These are phyloP conservation scores for Neopestalotiopsis rosae DNA, from an alignment of 2,329 filamentous ascomycete genomes.

Conservation along the genomic window DNA sequence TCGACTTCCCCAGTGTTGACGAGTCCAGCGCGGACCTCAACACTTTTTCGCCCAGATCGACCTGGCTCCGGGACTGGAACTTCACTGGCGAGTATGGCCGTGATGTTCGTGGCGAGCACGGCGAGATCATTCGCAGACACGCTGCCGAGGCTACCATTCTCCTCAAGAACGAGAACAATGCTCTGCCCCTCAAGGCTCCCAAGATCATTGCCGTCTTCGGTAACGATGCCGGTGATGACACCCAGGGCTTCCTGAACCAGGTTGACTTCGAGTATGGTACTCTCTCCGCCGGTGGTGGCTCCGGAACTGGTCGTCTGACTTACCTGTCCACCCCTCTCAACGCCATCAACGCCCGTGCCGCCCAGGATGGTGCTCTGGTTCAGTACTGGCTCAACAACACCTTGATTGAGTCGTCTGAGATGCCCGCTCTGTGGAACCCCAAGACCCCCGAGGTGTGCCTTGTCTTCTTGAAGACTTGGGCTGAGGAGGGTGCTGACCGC, in stretches of 20 bases:
- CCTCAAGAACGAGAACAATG: constrained; percentile 71
- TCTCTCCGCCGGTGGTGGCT: constrained; percentile 65
- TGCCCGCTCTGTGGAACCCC: constrained; percentile 52
- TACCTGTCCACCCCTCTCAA: constrained; percentile 61
- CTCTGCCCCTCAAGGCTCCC: constrained; percentile 64
- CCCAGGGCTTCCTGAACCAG: constrained; percentile 69
- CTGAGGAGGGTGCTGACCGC: constrained; percentile 67
- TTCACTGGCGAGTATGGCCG: constrained; percentile 58
- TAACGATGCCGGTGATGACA: constrained; percentile 67
- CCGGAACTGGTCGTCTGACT: constrained; percentile 57
- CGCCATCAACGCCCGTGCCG: constrained; percentile 56
- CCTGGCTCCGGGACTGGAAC: constrained; percentile 47
- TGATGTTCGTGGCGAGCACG: constrained; percentile 58
- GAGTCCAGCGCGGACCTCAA: constrained; percentile 53
- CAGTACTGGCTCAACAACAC: constrained; percentile 52
- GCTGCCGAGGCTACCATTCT: constrained; percentile 51
- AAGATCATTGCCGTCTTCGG: constrained; percentile 62
- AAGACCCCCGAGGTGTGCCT: constrained; percentile 67
- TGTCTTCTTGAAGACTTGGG: constrained; percentile 70
- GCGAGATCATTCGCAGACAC: constrained; percentile 51
- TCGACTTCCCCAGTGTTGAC: constrained; percentile 48
- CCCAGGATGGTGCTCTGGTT: constrained; percentile 46
- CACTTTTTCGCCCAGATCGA: constrained; percentile 53
- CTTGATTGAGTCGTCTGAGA: constrained; percentile 40
- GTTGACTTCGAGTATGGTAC: constrained; percentile 66